Evolutionary conservation across 306 rosid genomes (phyloP).

Genomic region (Prunus padus): DNA sequence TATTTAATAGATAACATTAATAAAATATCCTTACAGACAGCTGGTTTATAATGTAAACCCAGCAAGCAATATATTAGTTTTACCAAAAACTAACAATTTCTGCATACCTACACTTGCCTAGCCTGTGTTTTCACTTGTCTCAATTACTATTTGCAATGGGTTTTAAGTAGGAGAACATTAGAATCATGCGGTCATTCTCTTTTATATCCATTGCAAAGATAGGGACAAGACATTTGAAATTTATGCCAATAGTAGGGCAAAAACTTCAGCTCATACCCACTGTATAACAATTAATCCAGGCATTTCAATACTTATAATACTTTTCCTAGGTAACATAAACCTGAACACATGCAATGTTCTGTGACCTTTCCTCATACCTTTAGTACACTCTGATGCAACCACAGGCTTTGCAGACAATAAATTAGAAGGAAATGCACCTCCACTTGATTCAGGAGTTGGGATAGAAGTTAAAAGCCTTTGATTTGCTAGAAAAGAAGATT

Average conservation of each 20-base stretch:
- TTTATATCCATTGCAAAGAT: background rate
- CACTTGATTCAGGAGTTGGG: slow-evolving; percentile 46
- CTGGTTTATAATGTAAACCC: background rate
- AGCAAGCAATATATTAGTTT: slow-evolving; percentile 11
- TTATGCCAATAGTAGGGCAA: background rate
- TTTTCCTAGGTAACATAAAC: background rate
- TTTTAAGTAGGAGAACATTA: no score
- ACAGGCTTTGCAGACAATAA: slow-evolving; percentile 53
- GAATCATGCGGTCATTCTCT: no score
- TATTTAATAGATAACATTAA: slow-evolving; percentile 10
- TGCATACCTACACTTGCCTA: no score
- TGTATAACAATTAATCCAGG: background rate
- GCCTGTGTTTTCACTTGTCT: no score
- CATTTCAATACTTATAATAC: background rate
- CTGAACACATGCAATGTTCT: slow-evolving; percentile 24
- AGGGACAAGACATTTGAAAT: background rate
- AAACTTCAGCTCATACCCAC: background rate
- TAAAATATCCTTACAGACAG: background rate
- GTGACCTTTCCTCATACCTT: slow-evolving; percentile 50
- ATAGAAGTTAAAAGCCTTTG: slow-evolving; percentile 50
- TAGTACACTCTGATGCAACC: slow-evolving; percentile 45
- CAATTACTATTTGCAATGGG: no score
- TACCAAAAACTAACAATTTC: background rate
- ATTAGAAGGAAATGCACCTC: slow-evolving; percentile 56
- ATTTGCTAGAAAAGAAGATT: no score